Evolutionary conservation across 768 basidiomycete species (phyloP).

Genomic region (Amanita inopinata): DNA sequence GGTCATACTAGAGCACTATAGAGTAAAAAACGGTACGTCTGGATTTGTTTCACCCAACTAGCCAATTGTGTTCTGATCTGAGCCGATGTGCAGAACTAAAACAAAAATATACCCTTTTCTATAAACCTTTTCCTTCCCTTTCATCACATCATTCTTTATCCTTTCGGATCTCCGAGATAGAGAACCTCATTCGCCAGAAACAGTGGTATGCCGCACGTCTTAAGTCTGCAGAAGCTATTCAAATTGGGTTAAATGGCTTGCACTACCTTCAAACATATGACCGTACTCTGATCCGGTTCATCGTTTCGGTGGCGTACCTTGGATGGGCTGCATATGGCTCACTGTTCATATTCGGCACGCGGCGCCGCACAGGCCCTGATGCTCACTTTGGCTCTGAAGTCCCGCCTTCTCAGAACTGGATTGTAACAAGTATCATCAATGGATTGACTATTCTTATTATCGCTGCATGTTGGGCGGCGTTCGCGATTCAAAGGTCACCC

Average conservation of each 20-base stretch:
- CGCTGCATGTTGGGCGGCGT: conserved; percentile 35
- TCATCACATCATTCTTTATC: not conserved
- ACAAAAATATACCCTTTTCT: conserved; percentile 44
- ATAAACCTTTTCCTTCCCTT: conserved; percentile 43
- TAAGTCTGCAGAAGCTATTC: conserved; percentile 42
- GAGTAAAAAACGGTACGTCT: conserved; percentile 59
- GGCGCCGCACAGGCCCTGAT: conserved; percentile 13
- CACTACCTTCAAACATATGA: conserved; percentile 84
- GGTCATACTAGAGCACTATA: conserved; percentile 71
- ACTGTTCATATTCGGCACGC: conserved; percentile 42
- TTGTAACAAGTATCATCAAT: conserved; percentile 10
- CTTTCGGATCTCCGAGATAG: conserved; percentile 31
- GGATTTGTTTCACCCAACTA: not conserved
- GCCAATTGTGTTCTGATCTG: not conserved
- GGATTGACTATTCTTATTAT: conserved; percentile 17
- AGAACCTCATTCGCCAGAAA: conserved; percentile 30
- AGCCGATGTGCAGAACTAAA: conserved; percentile 46
- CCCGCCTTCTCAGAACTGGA: not conserved
- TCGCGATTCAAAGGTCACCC: conserved; percentile 56
- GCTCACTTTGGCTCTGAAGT: not conserved
- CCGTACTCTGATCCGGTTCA: conserved; percentile 54
- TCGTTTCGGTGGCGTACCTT: conserved; percentile 63
- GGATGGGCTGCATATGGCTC: conserved; percentile 72
- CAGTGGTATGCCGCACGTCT: conserved; percentile 41
- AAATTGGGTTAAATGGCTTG: conserved; percentile 46